Evolutionary conservation across 768 basidiomycete species (phyloP), one percentile per base, ranked within the genome.

Genomic region (Phylloporus sp.): DNA sequence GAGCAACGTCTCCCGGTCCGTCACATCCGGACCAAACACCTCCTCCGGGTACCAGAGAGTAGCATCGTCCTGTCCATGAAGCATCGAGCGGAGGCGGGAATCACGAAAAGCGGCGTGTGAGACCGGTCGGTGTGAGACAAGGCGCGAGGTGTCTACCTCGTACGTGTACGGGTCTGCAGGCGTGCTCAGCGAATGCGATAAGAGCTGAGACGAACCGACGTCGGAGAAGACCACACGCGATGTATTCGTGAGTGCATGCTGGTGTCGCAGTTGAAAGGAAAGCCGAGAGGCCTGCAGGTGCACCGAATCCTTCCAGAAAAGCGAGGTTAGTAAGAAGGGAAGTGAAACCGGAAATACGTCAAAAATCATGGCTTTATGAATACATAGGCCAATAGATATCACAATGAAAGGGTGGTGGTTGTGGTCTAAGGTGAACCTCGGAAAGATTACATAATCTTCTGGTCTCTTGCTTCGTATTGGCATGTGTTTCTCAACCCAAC

Each of bases 1-100:
- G 12, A 84, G 76, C 7, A 97, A 68, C 1, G 91, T 87, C 59
- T 84, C 78, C 29, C 88, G 79, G 59, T 84, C 82, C 16, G 74
- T 72, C 5, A 88, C 77, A 61, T 97, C 85, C 2, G 95, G 95
- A 1, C 79, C 84, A 6, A 65, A 61, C 0, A 89, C 76, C 31
- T 87, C 79, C 22, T 76, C 75, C 40, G 81, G 78, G 13, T 82
- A 71, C 93, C 94, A 95, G 10, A 72, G 63, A 24, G 82, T 48
- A 4, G 64, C 55, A 15, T 71, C 69, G 45, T 62, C 74, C 64
- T 80, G 71, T 18, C 66, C 66, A 24, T 68, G 62, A 45, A 66
- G 62, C 60, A 72, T 70, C 38, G 74, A 75, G 36, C 67, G 65
- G 34, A 67, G 56, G 16, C 75, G 71, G 6, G 74, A 71, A 20